Evolutionary conservation across 805 yeast genomes (phyloP), one percentile per base, ranked within the genome.

Genomic region (Candida multigemmis): DNA sequence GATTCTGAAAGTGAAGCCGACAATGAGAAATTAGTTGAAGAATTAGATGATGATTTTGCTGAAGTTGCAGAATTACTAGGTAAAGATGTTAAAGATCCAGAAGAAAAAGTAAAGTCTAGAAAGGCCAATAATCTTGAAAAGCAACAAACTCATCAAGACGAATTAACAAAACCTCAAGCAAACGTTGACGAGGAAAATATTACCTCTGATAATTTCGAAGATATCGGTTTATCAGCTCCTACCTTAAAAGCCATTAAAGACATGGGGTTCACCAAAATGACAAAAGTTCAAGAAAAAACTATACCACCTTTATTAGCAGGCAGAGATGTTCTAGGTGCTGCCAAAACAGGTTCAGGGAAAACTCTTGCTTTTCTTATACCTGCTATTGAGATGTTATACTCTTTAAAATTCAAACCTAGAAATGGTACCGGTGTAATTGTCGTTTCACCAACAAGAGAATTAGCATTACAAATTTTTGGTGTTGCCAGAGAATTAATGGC

Each of bases 291-390:
- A 58, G 79, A 94, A 15, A 76, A 89, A 57, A 86, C 98, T 8
- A 91, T 91, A 30, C 97, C 98, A 5, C 97, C 98, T 7, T 65
- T 91, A 36, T 60, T 93, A 37, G 96, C 97, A 1, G 98, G 98
- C 23, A 74, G 89, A 42, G 99, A 91, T 57, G 97, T 93, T 12
- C 68, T 91, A 29, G 99, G 98, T 40, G 98, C 98, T n/a, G 99
- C 99, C 31, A 89, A 87, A 60, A 91, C 99, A 3, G 99, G 99
- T 29, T 86, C 96, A 1, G 99, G 99, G 51, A 91, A 91, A 62
- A 91, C 99, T 1, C 62, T 93, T 35, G 97, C 99, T 7, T 91
- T 91, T 44, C 64, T 91, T 46, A 71, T 91, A 34, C 99, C 99
- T 9, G 98, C 98, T 17, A 79, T 91, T 38, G 98, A 91, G 59